These are phyloP conservation scores for Phialocephala sp. DNA, from an alignment of 2,329 filamentous ascomycete species.

Conservation along the genomic window DNA sequence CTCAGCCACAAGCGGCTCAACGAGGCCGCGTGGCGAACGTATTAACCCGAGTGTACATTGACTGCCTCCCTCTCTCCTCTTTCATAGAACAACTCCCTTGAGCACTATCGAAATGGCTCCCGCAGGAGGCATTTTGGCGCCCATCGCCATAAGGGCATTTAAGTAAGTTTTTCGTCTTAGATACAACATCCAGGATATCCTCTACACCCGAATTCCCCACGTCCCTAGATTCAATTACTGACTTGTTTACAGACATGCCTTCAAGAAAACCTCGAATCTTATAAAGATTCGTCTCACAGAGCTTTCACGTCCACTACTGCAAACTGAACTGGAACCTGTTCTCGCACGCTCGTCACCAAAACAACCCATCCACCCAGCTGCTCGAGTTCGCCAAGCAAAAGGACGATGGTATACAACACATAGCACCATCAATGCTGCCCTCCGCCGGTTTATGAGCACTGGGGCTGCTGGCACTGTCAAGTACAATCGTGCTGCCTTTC, in stretches of 20 bases:
- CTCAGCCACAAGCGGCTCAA: slow-evolving; percentile 9
- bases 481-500: slow-evolving; percentile 57
- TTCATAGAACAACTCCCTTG: slow-evolving; percentile 3
- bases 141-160: slow-evolving; percentile 42
- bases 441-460: slow-evolving; percentile 47
- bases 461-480: slow-evolving; percentile 44
- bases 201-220: not conserved
- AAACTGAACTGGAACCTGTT: slow-evolving; percentile 61
- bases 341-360: slow-evolving; percentile 61
- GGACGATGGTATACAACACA: slow-evolving; percentile 67
- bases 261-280: slow-evolving; percentile 52
- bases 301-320: slow-evolving; percentile 48
- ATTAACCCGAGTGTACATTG: not conserved
- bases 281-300: slow-evolving; percentile 51
- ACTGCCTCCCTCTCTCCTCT: not conserved
- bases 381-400: slow-evolving; percentile 67
- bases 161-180: slow-evolving; percentile 35
- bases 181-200: not conserved
- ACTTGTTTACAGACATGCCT: slow-evolving; percentile 48
- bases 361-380: slow-evolving; percentile 62
- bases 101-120: slow-evolving; percentile 39
- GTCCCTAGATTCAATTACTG: slow-evolving; percentile 25
- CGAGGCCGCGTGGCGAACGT: not conserved
- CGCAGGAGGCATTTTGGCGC: slow-evolving; percentile 41
- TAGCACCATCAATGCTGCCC: slow-evolving; percentile 57